phyloP scores from a whole-genome alignment of 2,329 filamentous ascomycete genomes.

The Xylariaceae sp. region DNA sequence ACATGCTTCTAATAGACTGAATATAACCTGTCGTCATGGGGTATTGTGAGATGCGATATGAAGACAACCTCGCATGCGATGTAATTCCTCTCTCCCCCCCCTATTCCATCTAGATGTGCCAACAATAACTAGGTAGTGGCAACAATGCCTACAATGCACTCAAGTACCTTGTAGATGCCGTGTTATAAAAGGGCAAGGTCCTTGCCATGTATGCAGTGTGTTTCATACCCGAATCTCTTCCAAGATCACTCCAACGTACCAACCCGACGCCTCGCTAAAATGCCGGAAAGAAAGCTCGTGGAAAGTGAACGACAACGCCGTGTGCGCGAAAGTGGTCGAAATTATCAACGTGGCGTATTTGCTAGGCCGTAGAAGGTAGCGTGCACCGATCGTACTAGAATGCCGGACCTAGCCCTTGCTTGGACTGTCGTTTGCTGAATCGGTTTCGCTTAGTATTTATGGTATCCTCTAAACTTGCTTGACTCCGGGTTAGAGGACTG shows the following conservation, averaged over 20 bases:
- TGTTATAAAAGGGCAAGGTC: slow-evolving; percentile 14
- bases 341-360: slow-evolving; percentile 13
- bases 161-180: slow-evolving; percentile 17
- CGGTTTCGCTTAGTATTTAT: slow-evolving; percentile 51
- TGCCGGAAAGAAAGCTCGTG: slow-evolving; percentile 26
- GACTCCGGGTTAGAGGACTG: slow-evolving; percentile 55
- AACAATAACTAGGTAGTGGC: not conserved
- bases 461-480: slow-evolving; percentile 50
- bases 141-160: slow-evolving; percentile 19
- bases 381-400: slow-evolving; percentile 49
- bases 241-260: slow-evolving; percentile 30
- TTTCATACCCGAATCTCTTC: slow-evolving; percentile 26
- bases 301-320: slow-evolving; percentile 22
- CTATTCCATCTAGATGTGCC: slow-evolving; percentile 26
- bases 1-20: slow-evolving; percentile 4
- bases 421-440: slow-evolving; percentile 90
- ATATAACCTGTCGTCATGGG: slow-evolving; percentile 5
- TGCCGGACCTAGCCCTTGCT: slow-evolving; percentile 85
- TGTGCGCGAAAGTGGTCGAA: slow-evolving; percentile 11
- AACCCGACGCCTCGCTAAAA: slow-evolving; percentile 35
- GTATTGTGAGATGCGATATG: slow-evolving; percentile 14
- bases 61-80: slow-evolving; percentile 19
- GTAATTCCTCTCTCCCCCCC: slow-evolving; percentile 12
- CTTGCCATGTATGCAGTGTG: slow-evolving; percentile 29
- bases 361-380: slow-evolving; percentile 12